A percentile compares a stretch with the other conserved stretches of the same genome.
phyloP scores from a whole-genome alignment of 352 stramenopile genomes.

The Phytophthora tubulina region DNA sequence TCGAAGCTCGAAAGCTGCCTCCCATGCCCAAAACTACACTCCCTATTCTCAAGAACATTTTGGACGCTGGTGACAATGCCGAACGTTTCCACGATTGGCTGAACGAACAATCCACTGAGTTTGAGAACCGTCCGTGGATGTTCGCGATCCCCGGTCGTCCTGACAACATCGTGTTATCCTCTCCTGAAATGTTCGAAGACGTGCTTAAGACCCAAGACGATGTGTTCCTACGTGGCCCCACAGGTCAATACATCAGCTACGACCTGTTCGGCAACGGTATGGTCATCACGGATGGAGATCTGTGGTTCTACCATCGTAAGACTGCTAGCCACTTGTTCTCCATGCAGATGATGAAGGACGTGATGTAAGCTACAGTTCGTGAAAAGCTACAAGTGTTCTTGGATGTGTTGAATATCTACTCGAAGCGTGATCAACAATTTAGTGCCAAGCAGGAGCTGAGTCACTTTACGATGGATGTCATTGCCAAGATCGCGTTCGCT shows the following conservation, averaged over 20 bases:
- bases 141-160: conserved; percentile 44
- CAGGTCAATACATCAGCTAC: conserved; percentile 42
- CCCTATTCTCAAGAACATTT: conserved; percentile 54
- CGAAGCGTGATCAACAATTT: conserved; percentile 27
- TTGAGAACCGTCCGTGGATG: conserved; percentile 53
- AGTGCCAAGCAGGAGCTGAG: conserved; percentile 60
- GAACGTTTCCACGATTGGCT: conserved; percentile 64
- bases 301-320: conserved; percentile 78
- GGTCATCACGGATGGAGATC: conserved; percentile 43
- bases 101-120: conserved; percentile 44
- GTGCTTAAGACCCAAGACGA: conserved; percentile 66
- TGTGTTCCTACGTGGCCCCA: conserved; percentile 68
- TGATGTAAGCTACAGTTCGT: conserved; percentile 50
- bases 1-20: conserved; percentile 34
- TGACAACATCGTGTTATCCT: conserved; percentile 52
- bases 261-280: conserved; percentile 75
- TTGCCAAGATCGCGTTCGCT: conserved; percentile 66
- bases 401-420: conserved; percentile 35
- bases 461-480: conserved; percentile 72
- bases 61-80: conserved; percentile 36
- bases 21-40: conserved; percentile 42
- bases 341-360: conserved; percentile 56
- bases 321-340: conserved; percentile 89
- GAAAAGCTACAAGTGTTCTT: conserved; percentile 45
- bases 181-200: conserved; percentile 52